A percentile compares a stretch with the other conserved stretches of the same genome.
Evolutionary conservation across 768 basidiomycete genomes (phyloP).

Genomic region (Boletus subparvulus): DNA sequence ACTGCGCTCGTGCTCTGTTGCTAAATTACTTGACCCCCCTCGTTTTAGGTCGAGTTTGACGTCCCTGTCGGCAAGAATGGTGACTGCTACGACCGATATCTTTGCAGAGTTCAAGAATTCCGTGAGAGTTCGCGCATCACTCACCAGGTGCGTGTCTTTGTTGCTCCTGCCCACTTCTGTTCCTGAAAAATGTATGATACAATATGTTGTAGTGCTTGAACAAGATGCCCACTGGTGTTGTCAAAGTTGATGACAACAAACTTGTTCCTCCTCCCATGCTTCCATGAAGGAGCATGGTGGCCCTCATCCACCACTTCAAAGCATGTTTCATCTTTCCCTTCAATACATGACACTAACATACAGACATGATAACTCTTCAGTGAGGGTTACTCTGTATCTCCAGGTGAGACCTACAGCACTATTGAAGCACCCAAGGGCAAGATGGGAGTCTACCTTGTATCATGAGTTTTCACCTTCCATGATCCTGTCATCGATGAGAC

Average conservation of each 20-base stretch:
- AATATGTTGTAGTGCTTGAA: constrained; percentile 72
- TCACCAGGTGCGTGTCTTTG: constrained; percentile 49
- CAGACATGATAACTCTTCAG: constrained; percentile 69
- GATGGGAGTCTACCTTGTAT: constrained; percentile 98
- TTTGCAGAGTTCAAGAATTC: constrained; percentile 98
- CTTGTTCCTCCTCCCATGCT: constrained; percentile 94
- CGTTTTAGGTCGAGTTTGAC: constrained; percentile 85
- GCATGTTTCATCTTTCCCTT: constrained; percentile 32
- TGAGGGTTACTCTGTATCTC: constrained; percentile 97
- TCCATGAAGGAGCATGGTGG: constrained; percentile 99
- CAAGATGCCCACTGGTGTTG: constrained; percentile 90
- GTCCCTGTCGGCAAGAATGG: constrained; percentile 96
- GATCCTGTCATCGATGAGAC: neutral
- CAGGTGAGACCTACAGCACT: constrained; percentile 93
- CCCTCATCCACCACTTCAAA: constrained; percentile 98
- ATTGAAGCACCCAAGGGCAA: constrained; percentile 99
- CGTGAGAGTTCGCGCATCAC: constrained; percentile 91
- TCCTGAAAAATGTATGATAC: neutral
- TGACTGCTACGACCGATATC: constrained; percentile 97
- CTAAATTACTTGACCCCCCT: neutral
- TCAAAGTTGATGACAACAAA: constrained; percentile 98
- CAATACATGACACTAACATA: neutral
- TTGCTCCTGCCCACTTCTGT: neutral
- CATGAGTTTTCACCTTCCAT: constrained; percentile 46
- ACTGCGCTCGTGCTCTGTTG: neutral